Percentiles rank a stretch among this genome's conserved stretches.
Evolutionary conservation across 306 rosid species (phyloP).

Genomic region (Casuarina equisetifolia): DNA sequence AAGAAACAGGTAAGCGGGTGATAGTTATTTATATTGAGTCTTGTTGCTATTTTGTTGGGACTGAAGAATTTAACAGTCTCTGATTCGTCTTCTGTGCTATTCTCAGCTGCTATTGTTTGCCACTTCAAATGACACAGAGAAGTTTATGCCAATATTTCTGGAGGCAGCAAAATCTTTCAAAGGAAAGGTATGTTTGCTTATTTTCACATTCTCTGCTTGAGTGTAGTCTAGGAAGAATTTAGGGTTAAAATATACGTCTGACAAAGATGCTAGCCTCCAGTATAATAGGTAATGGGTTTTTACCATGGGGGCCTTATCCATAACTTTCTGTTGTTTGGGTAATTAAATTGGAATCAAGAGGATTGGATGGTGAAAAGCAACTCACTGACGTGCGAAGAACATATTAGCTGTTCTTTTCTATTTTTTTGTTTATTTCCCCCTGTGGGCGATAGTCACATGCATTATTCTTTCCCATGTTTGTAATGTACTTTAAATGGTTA

Average conservation of each 20-base stretch:
- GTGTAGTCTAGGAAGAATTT: conserved; percentile 5
- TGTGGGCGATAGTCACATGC: conserved; percentile 2
- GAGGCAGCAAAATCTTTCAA: conserved; percentile 83
- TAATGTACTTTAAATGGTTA: conserved; percentile 16
- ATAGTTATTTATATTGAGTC: conserved; percentile 7
- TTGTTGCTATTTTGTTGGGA: conserved; percentile 15
- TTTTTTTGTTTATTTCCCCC: neutral
- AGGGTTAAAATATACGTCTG: neutral
- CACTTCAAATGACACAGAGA: conserved; percentile 67
- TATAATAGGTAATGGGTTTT: neutral
- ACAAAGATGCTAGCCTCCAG: neutral
- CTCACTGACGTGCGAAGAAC: neutral
- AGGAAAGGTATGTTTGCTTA: conserved; percentile 69
- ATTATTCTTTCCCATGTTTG: neutral
- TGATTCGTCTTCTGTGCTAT: conserved; percentile 20
- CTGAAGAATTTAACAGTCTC: conserved; percentile 5
- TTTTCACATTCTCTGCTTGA: conserved; percentile 3
- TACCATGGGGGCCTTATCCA: neutral
- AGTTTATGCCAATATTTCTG: conserved; percentile 61
- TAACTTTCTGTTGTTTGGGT: neutral
- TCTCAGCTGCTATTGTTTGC: conserved; percentile 76
- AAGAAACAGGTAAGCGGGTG: conserved; percentile 81
- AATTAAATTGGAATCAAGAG: neutral
- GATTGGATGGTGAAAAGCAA: neutral
- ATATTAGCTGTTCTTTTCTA: conserved; percentile 5